Evolutionary conservation across 352 stramenopile species (phyloP), one percentile per base, ranked within the genome.

Genomic region (Phytophthora cajani): DNA sequence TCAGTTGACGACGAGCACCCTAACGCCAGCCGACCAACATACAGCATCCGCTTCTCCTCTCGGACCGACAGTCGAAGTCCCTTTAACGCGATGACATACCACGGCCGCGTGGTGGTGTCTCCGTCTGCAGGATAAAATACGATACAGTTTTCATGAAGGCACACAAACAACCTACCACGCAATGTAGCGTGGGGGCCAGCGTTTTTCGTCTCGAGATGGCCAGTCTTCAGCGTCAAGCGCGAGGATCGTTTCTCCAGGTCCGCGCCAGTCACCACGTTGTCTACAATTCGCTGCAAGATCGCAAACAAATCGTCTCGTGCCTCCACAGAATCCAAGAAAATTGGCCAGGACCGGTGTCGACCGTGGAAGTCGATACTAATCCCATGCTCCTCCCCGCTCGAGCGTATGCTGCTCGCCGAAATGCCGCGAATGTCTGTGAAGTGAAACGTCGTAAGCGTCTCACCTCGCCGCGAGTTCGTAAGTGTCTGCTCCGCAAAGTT

Each of bases 401-500:
- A 70, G 11, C 69, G 77, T 11, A 78, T 67, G 46, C 69, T 82
- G 14, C 75, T 84, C 30, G 71, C 58, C 1, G 79, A 82, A 21
- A 91, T 84, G 3, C 69, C 65, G 4, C 72, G 63, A 53, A 96
- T 77, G 40, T 94, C 84, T 3, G 82, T 86, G 55, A 96, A 96
- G 58, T 89, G 79, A 32, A 93, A 75, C 17, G 85, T 91, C 12
- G 82, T 92, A 19, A 96, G 71, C 6, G 87, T 91, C 44, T 96
- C 87, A 9, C 89, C 87, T 49, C 89, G 82, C 7, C 87, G 84
- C 12, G 87, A 92, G 59, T 91, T 92, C 8, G 80, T 91, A 64
- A 96, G 86, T 0, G 86, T 93, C 62, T 94, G 85, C 40, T 96
- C 89, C 9, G 88, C 88, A 75, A 96, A 96, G 49, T 96, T 96